phyloP scores from a whole-genome alignment of 2,329 filamentous ascomycete species.

The Stemphylium lycopersici region DNA sequence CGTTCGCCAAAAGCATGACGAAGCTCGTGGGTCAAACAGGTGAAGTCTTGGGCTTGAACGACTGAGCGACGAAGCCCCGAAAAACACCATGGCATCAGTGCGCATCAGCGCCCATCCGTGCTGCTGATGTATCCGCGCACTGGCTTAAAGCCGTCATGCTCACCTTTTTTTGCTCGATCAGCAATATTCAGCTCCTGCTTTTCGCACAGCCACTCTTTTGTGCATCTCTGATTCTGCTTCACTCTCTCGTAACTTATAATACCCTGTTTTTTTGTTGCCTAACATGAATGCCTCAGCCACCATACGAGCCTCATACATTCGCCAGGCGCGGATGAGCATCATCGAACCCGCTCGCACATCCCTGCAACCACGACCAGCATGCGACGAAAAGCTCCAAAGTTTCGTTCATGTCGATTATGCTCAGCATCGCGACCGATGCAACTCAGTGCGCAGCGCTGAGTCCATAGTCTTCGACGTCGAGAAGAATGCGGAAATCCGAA shows the following conservation, averaged over 20 bases:
- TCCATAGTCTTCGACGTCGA: constrained; percentile 6
- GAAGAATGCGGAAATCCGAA: not conserved
- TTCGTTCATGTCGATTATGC: constrained; percentile 29
- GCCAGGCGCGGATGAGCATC: constrained; percentile 28
- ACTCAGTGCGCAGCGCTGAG: constrained; percentile 19
- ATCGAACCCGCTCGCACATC: constrained; percentile 7
- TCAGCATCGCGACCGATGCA: constrained; percentile 29
- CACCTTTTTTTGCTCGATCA: not conserved
- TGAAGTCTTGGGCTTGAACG: constrained; percentile 15
- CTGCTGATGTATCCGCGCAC: constrained; percentile 1
- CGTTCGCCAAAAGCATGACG: constrained; percentile 6
- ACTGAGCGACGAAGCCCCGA: not conserved
- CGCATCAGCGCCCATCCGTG: not conserved
- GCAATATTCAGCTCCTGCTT: too few species aligned
- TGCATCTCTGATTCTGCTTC: not conserved
- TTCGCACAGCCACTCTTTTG: not conserved
- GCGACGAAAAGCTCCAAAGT: constrained; percentile 23
- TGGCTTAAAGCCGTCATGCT: not conserved
- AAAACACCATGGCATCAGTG: constrained; percentile 4
- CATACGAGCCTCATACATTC: constrained; percentile 35
- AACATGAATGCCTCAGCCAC: constrained; percentile 41
- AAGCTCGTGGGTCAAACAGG: constrained; percentile 24
- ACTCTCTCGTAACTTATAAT: constrained; percentile 15
- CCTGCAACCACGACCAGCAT: constrained; percentile 20
- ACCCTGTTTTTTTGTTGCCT: not conserved